Evolutionary conservation across 345 rosid species (phyloP).

Genomic region (Gossypium thurberi): DNA sequence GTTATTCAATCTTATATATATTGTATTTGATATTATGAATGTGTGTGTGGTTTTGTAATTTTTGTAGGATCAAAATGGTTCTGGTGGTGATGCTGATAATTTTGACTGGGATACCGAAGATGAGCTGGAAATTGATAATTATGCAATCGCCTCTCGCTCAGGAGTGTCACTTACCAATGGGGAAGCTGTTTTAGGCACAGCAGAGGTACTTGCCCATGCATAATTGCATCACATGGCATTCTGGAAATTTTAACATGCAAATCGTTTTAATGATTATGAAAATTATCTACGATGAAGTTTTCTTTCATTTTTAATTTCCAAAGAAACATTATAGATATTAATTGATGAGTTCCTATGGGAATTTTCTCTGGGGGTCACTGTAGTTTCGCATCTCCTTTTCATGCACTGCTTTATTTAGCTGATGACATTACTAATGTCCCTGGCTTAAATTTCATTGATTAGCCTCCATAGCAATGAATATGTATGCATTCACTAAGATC

Average conservation of each 20-base stretch:
- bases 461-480: not conserved
- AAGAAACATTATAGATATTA: not conserved
- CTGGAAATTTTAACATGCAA: not conserved
- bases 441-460: not conserved
- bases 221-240: not conserved
- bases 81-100: constrained; percentile 31
- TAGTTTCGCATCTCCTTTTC: not conserved
- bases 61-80: constrained; percentile 31
- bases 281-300: not conserved
- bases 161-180: constrained; percentile 20
- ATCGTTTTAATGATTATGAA: not conserved
- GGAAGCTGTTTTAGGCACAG: constrained; percentile 23
- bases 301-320: not conserved
- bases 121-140: constrained; percentile 50
- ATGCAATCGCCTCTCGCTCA: constrained; percentile 18
- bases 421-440: not conserved
- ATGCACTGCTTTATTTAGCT: not conserved
- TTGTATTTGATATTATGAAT: not conserved
- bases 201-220: constrained; percentile 17
- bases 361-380: not conserved
- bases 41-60: not conserved
- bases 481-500: not conserved
- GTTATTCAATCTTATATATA: not conserved
- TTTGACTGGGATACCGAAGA: constrained; percentile 66
- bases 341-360: not conserved